Evolutionary conservation across 139 green algal species (phyloP).

Genomic region (Auxenochlorella protothecoides): DNA sequence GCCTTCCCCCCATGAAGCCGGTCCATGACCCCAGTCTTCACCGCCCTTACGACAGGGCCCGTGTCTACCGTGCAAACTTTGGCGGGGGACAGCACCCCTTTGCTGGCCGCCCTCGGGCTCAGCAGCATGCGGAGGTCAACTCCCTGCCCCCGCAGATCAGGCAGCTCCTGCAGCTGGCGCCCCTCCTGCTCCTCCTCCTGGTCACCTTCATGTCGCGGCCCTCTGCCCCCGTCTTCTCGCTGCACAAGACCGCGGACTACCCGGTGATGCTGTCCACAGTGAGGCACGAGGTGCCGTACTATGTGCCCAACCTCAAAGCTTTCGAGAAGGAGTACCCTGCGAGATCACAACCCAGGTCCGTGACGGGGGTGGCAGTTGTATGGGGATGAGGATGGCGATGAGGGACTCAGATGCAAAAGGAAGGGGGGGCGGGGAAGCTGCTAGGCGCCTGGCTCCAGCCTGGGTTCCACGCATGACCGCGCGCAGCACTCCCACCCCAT

Average conservation of each 20-base stretch:
- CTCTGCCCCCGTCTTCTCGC: conserved; percentile 16
- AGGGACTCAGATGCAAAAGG: too few species aligned
- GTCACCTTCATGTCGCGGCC: conserved; percentile 31
- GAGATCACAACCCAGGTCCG: background rate
- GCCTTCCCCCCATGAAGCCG: background rate
- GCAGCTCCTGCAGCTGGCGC: conserved; percentile 30
- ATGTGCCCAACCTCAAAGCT: conserved; percentile 2
- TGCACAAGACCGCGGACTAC: conserved; percentile 16
- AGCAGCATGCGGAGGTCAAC: too few species aligned
- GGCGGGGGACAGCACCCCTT: too few species aligned
- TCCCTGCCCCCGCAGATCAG: conserved; percentile 3
- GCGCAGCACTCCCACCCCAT: background rate
- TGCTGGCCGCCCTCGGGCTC: too few species aligned
- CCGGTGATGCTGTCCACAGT: background rate
- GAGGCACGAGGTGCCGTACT: conserved; percentile 23
- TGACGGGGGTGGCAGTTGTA: too few species aligned
- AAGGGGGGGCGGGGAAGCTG: background rate
- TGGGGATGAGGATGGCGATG: too few species aligned
- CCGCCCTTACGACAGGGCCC: too few species aligned
- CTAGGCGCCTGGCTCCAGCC: background rate
- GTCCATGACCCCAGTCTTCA: too few species aligned
- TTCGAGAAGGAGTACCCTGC: conserved; percentile 11
- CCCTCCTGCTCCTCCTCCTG: conserved; percentile 40
- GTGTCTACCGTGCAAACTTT: too few species aligned
- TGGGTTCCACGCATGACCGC: background rate